These are phyloP conservation scores for Alternaria dauci DNA, from an alignment of 2,329 filamentous ascomycete genomes.

Conservation along the genomic window DNA sequence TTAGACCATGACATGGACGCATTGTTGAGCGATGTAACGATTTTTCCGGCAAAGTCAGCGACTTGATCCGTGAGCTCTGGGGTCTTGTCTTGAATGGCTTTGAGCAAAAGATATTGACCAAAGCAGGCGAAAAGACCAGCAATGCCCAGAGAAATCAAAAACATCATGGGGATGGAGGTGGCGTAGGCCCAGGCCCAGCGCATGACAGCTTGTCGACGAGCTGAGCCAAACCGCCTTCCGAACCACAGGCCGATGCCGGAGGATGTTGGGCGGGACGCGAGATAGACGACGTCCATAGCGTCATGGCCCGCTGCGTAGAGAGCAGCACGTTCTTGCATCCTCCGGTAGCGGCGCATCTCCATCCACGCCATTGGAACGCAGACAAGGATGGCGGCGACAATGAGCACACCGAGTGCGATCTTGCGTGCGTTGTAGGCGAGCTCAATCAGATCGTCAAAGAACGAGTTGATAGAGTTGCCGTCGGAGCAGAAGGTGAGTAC, in stretches of 20 bases:
- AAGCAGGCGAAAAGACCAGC: slow-evolving; percentile 84
- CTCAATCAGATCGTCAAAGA: slow-evolving; percentile 77
- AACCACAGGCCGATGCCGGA: slow-evolving; percentile 75
- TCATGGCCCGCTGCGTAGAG: slow-evolving; percentile 76
- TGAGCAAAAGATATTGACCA: slow-evolving; percentile 82
- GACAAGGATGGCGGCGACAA: slow-evolving; percentile 73
- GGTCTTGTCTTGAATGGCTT: slow-evolving; percentile 75
- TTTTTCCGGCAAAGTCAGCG: slow-evolving; percentile 78
- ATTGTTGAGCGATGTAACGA: slow-evolving; percentile 75
- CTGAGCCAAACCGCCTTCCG: slow-evolving; percentile 69
- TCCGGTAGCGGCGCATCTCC: slow-evolving; percentile 79
- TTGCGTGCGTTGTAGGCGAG: slow-evolving; percentile 74
- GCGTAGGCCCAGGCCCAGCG: slow-evolving; percentile 88
- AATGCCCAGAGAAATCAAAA: slow-evolving; percentile 81
- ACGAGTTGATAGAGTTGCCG: slow-evolving; percentile 80
- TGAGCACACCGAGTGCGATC: slow-evolving; percentile 78
- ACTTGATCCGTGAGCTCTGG: slow-evolving; percentile 79
- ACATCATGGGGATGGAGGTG: slow-evolving; percentile 85
- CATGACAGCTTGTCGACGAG: slow-evolving; percentile 73
- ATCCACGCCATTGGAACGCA: slow-evolving; percentile 82
- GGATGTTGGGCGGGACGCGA: slow-evolving; percentile 81
- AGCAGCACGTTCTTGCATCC: slow-evolving; percentile 73
- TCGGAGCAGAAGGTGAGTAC: slow-evolving; percentile 86
- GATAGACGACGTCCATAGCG: slow-evolving; percentile 86
- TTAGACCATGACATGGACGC: slow-evolving; percentile 79